A percentile compares a stretch with the other conserved stretches of the same genome.
Conservation (phyloP, 2,329 filamentous ascomycete species). For the Neopestalotiopsis sp. region DNA sequence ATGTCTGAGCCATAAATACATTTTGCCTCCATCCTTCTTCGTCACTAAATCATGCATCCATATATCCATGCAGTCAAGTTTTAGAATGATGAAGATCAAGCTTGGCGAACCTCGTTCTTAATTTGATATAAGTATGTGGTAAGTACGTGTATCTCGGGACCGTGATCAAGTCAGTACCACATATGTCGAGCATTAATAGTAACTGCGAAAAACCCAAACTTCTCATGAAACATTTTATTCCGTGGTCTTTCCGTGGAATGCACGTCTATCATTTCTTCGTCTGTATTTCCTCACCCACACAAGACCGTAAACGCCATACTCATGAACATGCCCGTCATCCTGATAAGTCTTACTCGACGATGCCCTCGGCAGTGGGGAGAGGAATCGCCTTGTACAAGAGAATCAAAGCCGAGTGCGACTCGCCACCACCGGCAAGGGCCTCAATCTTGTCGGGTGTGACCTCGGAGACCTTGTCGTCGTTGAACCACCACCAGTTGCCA, state of each 20-base stretch:
- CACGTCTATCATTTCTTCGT: not conserved
- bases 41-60: not conserved
- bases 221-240: not conserved
- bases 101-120: no score
- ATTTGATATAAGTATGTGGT: no score
- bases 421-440: constrained; percentile 85
- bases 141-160: no score
- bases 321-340: not conserved
- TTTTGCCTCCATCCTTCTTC: not conserved
- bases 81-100: not conserved
- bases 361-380: constrained; percentile 63
- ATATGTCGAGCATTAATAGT: no score
- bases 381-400: constrained; percentile 79
- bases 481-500: constrained; percentile 99
- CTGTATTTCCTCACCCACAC: not conserved
- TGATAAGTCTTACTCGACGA: constrained; percentile 30
- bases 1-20: not conserved
- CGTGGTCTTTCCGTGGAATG: not conserved
- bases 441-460: constrained; percentile 92
- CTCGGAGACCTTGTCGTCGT: constrained; percentile 95
- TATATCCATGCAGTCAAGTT: not conserved
- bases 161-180: no score
- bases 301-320: not conserved
- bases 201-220: not conserved
- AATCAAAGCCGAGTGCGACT: constrained; percentile 83